These are phyloP conservation scores for Noccaea bulbosa DNA, from an alignment of 345 rosid genomes.

Conservation along the genomic window DNA sequence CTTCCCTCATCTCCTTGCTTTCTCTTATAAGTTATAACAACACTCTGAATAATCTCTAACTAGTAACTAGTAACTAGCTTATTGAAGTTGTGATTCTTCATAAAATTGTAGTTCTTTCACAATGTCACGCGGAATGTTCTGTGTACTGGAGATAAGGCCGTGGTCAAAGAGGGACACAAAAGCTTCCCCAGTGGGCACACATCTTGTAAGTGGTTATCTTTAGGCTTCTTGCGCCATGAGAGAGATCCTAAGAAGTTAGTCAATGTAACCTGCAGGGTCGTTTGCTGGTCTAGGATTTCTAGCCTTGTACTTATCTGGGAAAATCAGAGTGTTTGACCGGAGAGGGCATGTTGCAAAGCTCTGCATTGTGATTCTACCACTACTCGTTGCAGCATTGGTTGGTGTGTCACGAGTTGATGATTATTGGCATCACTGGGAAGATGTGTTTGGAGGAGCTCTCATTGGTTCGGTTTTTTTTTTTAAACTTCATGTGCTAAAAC, in stretches of 20 bases:
- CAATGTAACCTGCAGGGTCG: constrained; percentile 66
- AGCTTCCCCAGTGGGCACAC: constrained; percentile 98
- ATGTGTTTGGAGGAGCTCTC: constrained; percentile 89
- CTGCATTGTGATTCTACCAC: constrained; percentile 70
- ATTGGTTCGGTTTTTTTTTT: constrained; percentile 51
- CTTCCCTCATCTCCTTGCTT: background rate
- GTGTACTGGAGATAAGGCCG: constrained; percentile 71
- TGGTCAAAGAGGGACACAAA: constrained; percentile 90
- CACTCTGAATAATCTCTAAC: background rate
- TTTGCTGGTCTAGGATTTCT: constrained; percentile 87
- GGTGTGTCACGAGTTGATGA: constrained; percentile 93
- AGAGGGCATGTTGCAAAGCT: constrained; percentile 92
- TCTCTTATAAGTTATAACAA: background rate
- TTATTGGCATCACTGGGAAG: constrained; percentile 99
- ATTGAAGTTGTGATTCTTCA: constrained; percentile 1
- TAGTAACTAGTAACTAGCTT: background rate
- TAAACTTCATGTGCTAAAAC: background rate
- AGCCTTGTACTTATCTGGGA: constrained; percentile 76
- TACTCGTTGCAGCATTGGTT: constrained; percentile 77
- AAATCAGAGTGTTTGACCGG: constrained; percentile 76
- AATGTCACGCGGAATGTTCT: constrained; percentile 61
- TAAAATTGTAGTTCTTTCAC: constrained; percentile 55
- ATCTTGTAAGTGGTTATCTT: constrained; percentile 61
- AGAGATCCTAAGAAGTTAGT: background rate
- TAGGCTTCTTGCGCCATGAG: constrained; percentile 8